phyloP scores from a whole-genome alignment of 2,329 filamentous ascomycete genomes.

The Ophiostoma sp. region DNA sequence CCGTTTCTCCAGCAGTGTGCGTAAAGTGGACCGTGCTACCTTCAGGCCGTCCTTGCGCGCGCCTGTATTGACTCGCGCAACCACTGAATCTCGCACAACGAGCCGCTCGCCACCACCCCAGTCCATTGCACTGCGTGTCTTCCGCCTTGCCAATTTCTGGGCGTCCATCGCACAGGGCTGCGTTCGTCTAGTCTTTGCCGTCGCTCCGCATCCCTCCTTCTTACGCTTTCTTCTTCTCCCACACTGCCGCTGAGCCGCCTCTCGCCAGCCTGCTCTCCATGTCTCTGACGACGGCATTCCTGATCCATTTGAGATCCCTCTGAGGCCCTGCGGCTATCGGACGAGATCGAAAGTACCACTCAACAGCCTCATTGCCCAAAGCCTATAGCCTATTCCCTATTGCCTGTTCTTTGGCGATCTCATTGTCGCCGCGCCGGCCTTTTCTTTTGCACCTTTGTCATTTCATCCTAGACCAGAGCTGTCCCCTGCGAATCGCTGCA shows the following conservation, averaged over 20 bases:
- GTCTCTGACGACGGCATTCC: not conserved
- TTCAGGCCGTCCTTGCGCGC: not conserved
- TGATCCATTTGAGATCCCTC: not conserved
- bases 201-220: not conserved
- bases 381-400: too few relatives aligned
- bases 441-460: too few relatives aligned
- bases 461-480: too few relatives aligned
- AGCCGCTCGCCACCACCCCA: not conserved
- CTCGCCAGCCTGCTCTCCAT: not conserved
- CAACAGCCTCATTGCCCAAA: too few relatives aligned
- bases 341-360: too few relatives aligned
- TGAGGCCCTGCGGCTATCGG: not conserved
- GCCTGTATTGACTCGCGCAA: conserved; percentile 4
- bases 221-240: not conserved
- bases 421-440: too few relatives aligned
- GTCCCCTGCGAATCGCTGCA: too few relatives aligned
- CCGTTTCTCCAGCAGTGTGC: not conserved
- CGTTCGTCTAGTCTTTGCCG: not conserved
- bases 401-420: too few relatives aligned
- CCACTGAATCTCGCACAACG: not conserved
- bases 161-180: not conserved
- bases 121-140: not conserved
- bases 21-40: conserved; percentile 8
- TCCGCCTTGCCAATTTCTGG: not conserved
- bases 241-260: not conserved